Evolutionary conservation across 2,329 filamentous ascomycete genomes (phyloP).

Genomic region (Aspergillus ruber): DNA sequence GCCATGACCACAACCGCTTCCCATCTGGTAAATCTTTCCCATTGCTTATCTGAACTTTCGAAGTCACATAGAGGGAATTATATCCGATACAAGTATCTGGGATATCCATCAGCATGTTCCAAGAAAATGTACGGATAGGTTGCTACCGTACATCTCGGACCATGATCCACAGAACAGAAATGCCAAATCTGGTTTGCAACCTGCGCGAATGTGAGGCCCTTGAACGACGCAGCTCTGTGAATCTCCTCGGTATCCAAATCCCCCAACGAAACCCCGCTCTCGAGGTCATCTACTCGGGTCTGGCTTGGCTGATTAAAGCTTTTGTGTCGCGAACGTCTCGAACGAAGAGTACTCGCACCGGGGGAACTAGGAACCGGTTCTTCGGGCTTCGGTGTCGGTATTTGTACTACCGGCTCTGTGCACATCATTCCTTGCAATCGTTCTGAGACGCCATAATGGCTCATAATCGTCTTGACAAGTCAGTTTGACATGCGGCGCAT

Average conservation of each 20-base stretch:
- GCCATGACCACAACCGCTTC: slow-evolving; percentile 63
- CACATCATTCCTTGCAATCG: slow-evolving; percentile 59
- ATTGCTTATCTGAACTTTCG: slow-evolving; percentile 39
- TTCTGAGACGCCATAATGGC: slow-evolving; percentile 62
- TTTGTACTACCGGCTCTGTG: slow-evolving; percentile 44
- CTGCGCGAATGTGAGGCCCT: slow-evolving; percentile 46
- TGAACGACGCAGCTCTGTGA: slow-evolving; percentile 20
- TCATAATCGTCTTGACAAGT: slow-evolving; percentile 42
- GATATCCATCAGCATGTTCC: neutral
- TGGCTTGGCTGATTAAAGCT: slow-evolving; percentile 6
- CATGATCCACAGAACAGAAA: slow-evolving; percentile 67
- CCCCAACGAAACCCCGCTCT: slow-evolving; percentile 23
- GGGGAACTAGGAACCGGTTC: slow-evolving; percentile 9
- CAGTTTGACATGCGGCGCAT: slow-evolving; percentile 1
- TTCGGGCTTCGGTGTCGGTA: slow-evolving; percentile 10
- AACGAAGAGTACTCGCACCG: slow-evolving; percentile 1
- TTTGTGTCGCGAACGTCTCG: slow-evolving; percentile 2
- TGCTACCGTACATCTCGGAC: slow-evolving; percentile 50
- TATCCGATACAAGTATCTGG: slow-evolving; percentile 64
- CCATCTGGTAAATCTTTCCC: slow-evolving; percentile 39
- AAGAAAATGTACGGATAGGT: slow-evolving; percentile 3
- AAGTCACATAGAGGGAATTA: slow-evolving; percentile 49
- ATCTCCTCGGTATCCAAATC: slow-evolving; percentile 13
- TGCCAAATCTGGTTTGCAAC: slow-evolving; percentile 68
- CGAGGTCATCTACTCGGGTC: slow-evolving; percentile 22